Conservation (phyloP, 106 monocot species). For the Triglochin maritima region DNA sequence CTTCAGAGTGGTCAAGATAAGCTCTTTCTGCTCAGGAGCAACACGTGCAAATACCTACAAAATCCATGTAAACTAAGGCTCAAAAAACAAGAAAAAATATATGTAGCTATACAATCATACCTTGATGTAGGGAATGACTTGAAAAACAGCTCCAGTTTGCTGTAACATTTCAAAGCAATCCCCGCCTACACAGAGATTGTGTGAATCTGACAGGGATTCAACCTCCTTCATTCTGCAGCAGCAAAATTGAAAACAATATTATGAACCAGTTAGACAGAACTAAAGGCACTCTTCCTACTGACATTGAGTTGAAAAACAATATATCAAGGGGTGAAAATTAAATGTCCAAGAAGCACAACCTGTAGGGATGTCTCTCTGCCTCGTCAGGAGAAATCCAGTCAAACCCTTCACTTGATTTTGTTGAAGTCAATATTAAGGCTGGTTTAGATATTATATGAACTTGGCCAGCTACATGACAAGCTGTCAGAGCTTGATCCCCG, state of each 20-base stretch:
- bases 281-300: background rate
- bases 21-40: constrained; percentile 98
- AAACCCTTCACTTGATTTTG: constrained; percentile 31
- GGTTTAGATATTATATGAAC: constrained; percentile 91
- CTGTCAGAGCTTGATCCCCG: constrained; percentile 97
- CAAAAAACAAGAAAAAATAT: background rate
- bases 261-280: background rate
- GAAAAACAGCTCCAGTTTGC: constrained; percentile 51
- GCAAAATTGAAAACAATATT: background rate
- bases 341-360: constrained; percentile 12
- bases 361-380: constrained; percentile 48
- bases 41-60: constrained; percentile 94
- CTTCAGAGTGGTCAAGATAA: constrained; percentile 85
- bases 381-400: constrained; percentile 96
- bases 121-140: constrained; percentile 95
- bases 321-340: no score
- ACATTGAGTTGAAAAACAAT: no score
- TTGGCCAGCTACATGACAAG: constrained; percentile 94
- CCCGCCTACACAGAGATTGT: constrained; percentile 96
- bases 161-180: constrained; percentile 96
- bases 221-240: constrained; percentile 53
- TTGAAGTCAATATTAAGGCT: constrained; percentile 55
- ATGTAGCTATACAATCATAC: constrained; percentile 16
- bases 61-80: background rate
- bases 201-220: constrained; percentile 61